Base-by-base conservation (phyloP, 805 yeast species). In the Candida michaelii region DNA sequence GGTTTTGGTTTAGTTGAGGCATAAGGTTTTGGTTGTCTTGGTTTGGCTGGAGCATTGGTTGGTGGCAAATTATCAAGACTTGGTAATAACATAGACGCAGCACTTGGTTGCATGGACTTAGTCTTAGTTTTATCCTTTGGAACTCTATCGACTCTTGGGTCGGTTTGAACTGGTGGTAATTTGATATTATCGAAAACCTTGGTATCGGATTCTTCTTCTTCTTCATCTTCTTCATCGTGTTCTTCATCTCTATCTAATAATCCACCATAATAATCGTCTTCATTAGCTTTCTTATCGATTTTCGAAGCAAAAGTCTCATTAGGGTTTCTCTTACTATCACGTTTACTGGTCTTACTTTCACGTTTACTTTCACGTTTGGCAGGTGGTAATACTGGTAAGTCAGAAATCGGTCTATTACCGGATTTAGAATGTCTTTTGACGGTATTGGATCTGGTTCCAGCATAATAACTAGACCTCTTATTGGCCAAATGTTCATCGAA, bases 231-330 rank as follows among this genome's bases (percentile, higher is more conserved):
- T 17, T 54, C 55, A 25, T 46, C 50, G 16, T 47, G 47, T 38
- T 55, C 57, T 30, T 42, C 54, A 16, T 43, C 51, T 37, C 42
- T 48, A 17, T 45, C 51, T 32, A 46, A 42, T 27, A 49, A 42
- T 7, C 49, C 52, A 17, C 52, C 52, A 35, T 46, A 46, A 27
- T 46, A 49, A 32, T 49, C 51, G 15, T 37, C 45, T 2, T 46
- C 50, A 15, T 47, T 52, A 17, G 34, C 44, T 10, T 48, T 48
- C 38, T 49, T 52, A 33, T 63, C 68, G 31, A 51, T 51, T 40
- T 58, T 55, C 21, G 76, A 68, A 19, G 69, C 65, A 57, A 74
- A 65, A 1, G 79, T 70, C 47, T 73, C 78, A 30, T 62, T 63
- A 30, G 43, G 46, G 46, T 29, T 45, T 47, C 18, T 38, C 15